Base-by-base conservation (phyloP, 2,329 filamentous ascomycete genomes). In the Colletotrichum melonis region DNA sequence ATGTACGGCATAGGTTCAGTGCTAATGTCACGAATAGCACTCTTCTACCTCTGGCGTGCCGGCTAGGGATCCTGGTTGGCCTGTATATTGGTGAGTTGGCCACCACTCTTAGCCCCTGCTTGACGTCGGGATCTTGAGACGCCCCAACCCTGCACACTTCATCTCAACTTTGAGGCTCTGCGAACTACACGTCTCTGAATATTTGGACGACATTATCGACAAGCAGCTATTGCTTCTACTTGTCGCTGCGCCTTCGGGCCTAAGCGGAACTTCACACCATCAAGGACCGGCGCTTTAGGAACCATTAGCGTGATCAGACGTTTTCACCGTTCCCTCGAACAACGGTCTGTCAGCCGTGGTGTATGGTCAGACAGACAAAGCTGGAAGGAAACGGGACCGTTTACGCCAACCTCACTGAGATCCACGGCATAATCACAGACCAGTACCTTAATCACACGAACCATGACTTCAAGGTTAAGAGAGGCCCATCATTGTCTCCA, bases 381-480 rank as follows among this genome's bases (percentile, higher is more conserved):
- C 56, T 46, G 67, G 30, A 49, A n/a, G 46, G 46, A 56, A 72
- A 60, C 54, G 35, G 12, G 30, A 59, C 66, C 26, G 66, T 46
- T 69, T 24, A n/a, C 55, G 58, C 58, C 30, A 11, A 28, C 55
- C 32, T 19, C 46, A 14, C 64, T 52, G 16, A 5, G 7, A 55
- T 28, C 22, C 26, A 59, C 12, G 30, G 24, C 32, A 24, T 55
- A 32, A 8, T 56, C 56, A 66, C 56, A 56, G 67, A 62, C 67
- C 67, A 73, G 22, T 49, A 66, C n/a, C 71, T 62, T 57, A 52
- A 57, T 46, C n/a, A 14, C 66, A 62, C 60, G 46, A 60, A 64
- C 26, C 30, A 7, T 22, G 16, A 57, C 1, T 22, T 49, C 14
- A 26, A 14, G 16, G 22, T 8, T 9, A 9, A 42, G 28, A 24